These are phyloP conservation scores for Termitomyces sp. DNA, from an alignment of 1,284 basidiomycete species.

Conservation along the genomic window DNA sequence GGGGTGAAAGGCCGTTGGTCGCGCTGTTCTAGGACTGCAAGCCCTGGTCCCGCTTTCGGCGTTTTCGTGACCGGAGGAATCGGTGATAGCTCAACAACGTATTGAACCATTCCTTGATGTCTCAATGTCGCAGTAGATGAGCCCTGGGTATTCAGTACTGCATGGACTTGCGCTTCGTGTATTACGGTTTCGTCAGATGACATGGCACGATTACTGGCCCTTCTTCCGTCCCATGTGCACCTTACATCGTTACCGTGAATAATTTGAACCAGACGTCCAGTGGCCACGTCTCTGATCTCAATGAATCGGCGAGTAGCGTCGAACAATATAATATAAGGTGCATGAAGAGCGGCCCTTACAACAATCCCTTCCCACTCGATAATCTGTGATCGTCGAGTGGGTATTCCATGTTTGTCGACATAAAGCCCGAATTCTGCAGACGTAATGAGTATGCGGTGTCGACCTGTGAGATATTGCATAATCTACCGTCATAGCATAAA, in stretches of 20 bases:
- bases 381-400: conserved; percentile 64
- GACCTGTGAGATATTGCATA: conserved; percentile 33
- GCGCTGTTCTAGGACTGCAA: conserved; percentile 14
- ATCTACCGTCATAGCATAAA: conserved; percentile 84
- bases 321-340: conserved; percentile 87
- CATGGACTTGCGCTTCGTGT: conserved; percentile 73
- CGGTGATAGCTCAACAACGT: conserved; percentile 74
- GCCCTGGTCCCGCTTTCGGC: conserved; percentile 19
- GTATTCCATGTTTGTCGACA: conserved; percentile 84
- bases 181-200: conserved; percentile 51
- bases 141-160: conserved; percentile 64
- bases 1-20: not conserved
- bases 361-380: conserved; percentile 96
- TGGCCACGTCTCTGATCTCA: conserved; percentile 86
- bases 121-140: conserved; percentile 28
- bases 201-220: conserved; percentile 59
- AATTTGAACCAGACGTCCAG: conserved; percentile 85
- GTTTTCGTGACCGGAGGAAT: conserved; percentile 53
- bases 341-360: conserved; percentile 82
- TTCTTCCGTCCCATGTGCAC: conserved; percentile 84
- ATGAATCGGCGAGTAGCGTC: conserved; percentile 80
- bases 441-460: conserved; percentile 63
- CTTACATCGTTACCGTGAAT: conserved; percentile 83
- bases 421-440: conserved; percentile 85
- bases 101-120: conserved; percentile 52